Evolutionary conservation across 208 protist genomes (phyloP), one percentile per base, ranked within the genome.

Genomic region (Wallacemonas sp.): DNA sequence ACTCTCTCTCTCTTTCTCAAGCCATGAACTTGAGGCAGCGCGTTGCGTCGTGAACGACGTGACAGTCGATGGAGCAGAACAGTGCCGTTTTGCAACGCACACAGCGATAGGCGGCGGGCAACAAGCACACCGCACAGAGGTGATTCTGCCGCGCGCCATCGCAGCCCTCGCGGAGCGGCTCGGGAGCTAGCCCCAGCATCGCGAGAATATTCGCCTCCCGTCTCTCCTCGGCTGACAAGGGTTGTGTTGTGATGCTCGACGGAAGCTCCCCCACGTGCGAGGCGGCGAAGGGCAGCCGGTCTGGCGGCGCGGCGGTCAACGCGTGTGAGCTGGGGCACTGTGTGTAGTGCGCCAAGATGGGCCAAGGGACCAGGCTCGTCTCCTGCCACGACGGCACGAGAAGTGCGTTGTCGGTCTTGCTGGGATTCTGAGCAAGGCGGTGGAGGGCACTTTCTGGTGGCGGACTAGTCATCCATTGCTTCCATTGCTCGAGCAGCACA

Each of bases 41-140:
- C 17, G 84, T 94, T 3, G 84, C 80, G 15, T 94, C 82, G 58
- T 94, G 88, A n/a, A 80, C 33, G 12, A 84, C 84, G 56, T 91
- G 82, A 67, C 88, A 94, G 24, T 88, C 72, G 26, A 84, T 80
- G 0, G 84, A 94, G 66, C 88, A 94, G 65, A 91, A 88, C n/a
- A 89, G 61, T 3, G 82, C 80, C 39, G 56, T 62, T 9, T 78
- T 67, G 41, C 88, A 94, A 9, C 88, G 84, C 51, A 77, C 45
- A 60, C 88, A 94, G 15, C 77, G 79, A 47, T 94, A 94, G 6
- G 33, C 34, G 11, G 84, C 88, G 0, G 82, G 83, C 59, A 86
- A 61, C 60, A 91, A 68, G 60, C 88, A 94, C 28, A 94, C 82
- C 1, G 79, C 80, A 45, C 88, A 94, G 17, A 94, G 53, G 61